Base-by-base conservation (phyloP, 1,284 basidiomycete genomes). In the Pulveroboletus sp. region DNA sequence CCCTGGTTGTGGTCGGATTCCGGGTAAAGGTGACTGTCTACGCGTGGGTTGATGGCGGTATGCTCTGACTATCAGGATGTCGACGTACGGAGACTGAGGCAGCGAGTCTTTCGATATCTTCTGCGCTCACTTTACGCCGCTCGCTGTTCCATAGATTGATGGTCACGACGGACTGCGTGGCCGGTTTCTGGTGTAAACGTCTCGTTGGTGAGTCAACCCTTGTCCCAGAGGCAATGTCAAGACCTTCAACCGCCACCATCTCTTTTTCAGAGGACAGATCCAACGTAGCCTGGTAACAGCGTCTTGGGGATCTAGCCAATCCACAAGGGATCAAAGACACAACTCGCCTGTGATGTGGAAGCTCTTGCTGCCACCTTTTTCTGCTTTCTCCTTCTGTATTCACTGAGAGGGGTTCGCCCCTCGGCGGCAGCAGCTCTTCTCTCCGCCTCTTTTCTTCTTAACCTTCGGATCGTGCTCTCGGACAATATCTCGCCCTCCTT, bases 371-470 rank as follows among this genome's bases (percentile, higher is more conserved):
- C 57, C 0, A 50, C 45, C 49, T 33, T 71, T 47, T 54, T 70
- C 40, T 56, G 58, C 29, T 62, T 71, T 48, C 65, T 68, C 45
- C 46, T 65, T 43, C 18, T 62, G 43, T 59, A 56, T 57, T 67
- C 66, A 31, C 65, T 70, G 10, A 67, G 44, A 39, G 66, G 63
- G n/a, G 49, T 40, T 33, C 68, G 56, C 15, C 66, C 67, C 14
- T 67, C 67, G 0, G 67, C 63, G 10, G 52, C 57, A 1, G 66
- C 66, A 3, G 56, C 61, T 44, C 56, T 64, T 10, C 46, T 51
- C 43, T 67, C 69, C 9, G 55, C 60, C 11, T 59, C 66, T 26
- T 56, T 71, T 31, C 66, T 66, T 47, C 69, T 70, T 4, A 67
- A 33, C 46, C 67, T 58, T 36, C 66, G 65, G 8, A 57, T 17